Percentiles rank a stretch among this genome's conserved stretches.
Conservation (phyloP, 345 rosid genomes). For the Melastoma malabathricum region DNA sequence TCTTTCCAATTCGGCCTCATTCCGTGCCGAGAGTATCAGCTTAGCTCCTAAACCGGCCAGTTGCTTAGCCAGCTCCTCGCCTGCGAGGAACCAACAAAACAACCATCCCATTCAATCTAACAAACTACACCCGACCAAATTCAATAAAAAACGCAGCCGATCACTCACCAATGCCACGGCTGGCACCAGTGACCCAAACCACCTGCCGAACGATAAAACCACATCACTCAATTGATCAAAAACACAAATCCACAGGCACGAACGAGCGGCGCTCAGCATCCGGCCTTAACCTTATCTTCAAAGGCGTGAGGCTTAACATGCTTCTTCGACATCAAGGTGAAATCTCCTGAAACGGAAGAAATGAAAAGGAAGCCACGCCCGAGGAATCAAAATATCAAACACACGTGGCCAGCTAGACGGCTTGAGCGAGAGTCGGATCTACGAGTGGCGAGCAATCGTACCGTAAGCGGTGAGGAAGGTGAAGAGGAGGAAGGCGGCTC, state of each 20-base stretch:
- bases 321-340: constrained; percentile 52
- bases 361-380: neutral
- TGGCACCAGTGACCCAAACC: constrained; percentile 91
- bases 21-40: constrained; percentile 82
- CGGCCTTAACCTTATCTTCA: constrained; percentile 50
- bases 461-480: constrained; percentile 56
- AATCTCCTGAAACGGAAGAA: constrained; percentile 36
- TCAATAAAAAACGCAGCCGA: neutral
- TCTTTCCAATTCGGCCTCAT: constrained; percentile 58
- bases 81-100: constrained; percentile 17
- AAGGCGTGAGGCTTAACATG: constrained; percentile 64
- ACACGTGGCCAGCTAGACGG: neutral
- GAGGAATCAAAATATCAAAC: neutral
- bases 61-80: constrained; percentile 79
- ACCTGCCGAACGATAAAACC: constrained; percentile 29
- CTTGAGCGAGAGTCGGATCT: neutral
- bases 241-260: neutral
- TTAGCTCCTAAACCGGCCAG: constrained; percentile 78
- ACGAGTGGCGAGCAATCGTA: constrained; percentile 7
- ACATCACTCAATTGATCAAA: neutral
- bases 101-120: neutral
- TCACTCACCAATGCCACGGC: constrained; percentile 81
- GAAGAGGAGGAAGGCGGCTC: constrained; percentile 17
- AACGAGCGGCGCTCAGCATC: neutral
- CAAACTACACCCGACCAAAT: neutral